Evolutionary conservation across 371 early-diverging fungal species (phyloP).

Genomic region (Lichtheimia ramosa): DNA sequence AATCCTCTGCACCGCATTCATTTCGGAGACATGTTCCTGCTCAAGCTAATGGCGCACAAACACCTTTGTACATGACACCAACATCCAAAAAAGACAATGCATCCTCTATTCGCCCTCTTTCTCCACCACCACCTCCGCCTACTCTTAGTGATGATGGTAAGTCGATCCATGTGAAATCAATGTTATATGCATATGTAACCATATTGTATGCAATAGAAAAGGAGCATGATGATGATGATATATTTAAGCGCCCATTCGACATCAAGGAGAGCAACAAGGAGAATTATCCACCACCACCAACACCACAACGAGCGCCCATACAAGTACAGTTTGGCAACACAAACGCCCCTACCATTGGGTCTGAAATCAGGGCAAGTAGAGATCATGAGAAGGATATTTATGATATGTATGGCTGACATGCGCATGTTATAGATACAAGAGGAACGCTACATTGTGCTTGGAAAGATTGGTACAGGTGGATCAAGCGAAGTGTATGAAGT

Average conservation of each 20-base stretch:
- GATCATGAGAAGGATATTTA: background rate
- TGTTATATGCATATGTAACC: no score
- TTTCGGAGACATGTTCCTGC: no score
- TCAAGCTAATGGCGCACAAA: no score
- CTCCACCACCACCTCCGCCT: no score
- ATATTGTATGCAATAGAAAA: no score
- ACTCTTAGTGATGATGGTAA: no score
- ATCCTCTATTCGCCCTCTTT: no score
- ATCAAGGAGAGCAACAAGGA: background rate
- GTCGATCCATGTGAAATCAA: no score
- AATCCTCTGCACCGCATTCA: no score
- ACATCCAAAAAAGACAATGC: no score
- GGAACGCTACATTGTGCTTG: conserved; percentile 37
- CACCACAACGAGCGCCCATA: background rate
- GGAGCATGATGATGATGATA: background rate
- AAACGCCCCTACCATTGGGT: no score
- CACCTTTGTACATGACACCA: no score
- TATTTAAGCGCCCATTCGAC: background rate
- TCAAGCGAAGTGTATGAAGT: conserved; percentile 90
- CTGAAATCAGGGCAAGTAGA: background rate
- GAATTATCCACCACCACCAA: background rate
- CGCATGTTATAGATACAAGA: background rate
- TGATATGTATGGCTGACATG: background rate
- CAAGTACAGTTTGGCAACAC: background rate
- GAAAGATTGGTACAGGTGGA: conserved; percentile 86